These are phyloP conservation scores for Hemileccinum rubropunctum DNA, from an alignment of 768 basidiomycete species.

Conservation along the genomic window DNA sequence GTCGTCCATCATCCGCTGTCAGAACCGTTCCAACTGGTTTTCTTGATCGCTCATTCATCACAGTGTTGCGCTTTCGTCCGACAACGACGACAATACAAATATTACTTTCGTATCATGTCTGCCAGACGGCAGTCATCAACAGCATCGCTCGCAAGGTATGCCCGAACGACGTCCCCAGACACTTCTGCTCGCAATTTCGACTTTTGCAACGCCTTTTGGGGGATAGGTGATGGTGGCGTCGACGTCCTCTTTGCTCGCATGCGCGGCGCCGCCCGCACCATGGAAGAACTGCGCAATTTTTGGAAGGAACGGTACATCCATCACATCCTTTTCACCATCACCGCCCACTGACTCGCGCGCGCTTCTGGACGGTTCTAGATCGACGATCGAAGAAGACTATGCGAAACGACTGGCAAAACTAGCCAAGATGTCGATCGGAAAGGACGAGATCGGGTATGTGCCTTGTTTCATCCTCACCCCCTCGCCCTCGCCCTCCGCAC, in stretches of 20 bases:
- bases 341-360: constrained; percentile 1
- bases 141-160: constrained; percentile 73
- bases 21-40: neutral
- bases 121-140: constrained; percentile 79
- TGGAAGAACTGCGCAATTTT: constrained; percentile 83
- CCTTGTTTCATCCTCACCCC: neutral
- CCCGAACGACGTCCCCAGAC: constrained; percentile 49
- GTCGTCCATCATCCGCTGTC: neutral
- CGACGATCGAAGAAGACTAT: constrained; percentile 92
- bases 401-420: constrained; percentile 81
- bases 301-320: constrained; percentile 91
- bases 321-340: neutral
- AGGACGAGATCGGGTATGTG: constrained; percentile 91
- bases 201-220: constrained; percentile 99
- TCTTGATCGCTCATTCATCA: neutral
- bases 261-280: constrained; percentile 79
- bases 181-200: constrained; percentile 56
- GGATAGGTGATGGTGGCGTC: constrained; percentile 78
- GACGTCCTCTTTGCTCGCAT: constrained; percentile 89
- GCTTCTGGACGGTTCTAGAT: constrained; percentile 42
- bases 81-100: constrained; percentile 15
- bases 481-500: neutral
- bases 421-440: constrained; percentile 71
- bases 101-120: constrained; percentile 46
- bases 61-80: constrained; percentile 12